Conservation (phyloP, 176 grass and related monocot species). For the Oropetium thomaeum region DNA sequence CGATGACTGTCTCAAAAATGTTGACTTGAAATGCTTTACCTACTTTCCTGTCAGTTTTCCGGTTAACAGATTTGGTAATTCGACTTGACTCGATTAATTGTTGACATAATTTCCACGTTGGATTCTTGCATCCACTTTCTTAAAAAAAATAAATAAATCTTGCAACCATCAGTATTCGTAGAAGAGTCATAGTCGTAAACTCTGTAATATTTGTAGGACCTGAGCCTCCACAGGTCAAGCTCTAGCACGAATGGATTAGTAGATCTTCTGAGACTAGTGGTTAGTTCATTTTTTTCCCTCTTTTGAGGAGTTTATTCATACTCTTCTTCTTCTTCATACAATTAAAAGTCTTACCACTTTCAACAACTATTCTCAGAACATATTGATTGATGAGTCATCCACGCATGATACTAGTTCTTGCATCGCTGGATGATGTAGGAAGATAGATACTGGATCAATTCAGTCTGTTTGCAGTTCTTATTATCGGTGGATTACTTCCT, state of each 20-base stretch:
- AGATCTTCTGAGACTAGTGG: too few species aligned
- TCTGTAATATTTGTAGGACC: too few species aligned
- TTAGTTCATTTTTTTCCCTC: too few species aligned
- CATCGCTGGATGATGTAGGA: background rate
- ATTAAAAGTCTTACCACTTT: background rate
- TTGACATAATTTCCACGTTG: background rate
- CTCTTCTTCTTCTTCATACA: background rate
- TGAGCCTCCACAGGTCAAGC: too few species aligned
- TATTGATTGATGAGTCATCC: background rate
- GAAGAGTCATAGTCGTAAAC: too few species aligned
- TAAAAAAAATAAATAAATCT: too few species aligned
- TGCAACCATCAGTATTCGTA: too few species aligned
- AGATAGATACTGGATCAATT: background rate
- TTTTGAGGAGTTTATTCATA: too few species aligned
- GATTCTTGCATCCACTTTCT: background rate
- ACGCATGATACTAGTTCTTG: background rate
- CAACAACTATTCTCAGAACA: background rate
- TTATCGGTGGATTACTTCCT: background rate
- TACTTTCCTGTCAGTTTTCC: background rate
- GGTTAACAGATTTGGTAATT: background rate
- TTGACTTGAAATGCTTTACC: constrained; percentile 18
- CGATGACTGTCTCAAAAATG: too few species aligned
- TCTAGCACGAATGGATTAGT: too few species aligned
- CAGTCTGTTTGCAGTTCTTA: background rate
- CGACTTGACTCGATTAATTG: background rate